Conservation (phyloP, 306 rosid genomes). For the Senna siamea region DNA sequence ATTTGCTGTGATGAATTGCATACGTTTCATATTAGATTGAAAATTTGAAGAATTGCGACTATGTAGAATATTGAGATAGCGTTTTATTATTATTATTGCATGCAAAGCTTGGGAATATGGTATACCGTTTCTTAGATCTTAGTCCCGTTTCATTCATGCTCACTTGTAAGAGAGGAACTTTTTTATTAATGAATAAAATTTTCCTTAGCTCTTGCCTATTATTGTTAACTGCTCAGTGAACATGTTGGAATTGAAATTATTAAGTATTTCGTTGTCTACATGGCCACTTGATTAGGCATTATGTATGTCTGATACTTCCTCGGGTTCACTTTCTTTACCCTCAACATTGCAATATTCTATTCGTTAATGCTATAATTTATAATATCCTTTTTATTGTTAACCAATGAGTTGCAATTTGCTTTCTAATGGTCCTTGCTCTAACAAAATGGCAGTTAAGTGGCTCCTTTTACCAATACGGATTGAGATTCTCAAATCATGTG, state of each 20-base stretch:
- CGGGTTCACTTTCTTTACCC: slow-evolving; percentile 15
- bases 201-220: neutral
- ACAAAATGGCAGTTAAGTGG: slow-evolving; percentile 51
- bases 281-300: slow-evolving; percentile 14
- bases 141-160: neutral
- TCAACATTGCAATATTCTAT: neutral
- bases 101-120: slow-evolving; percentile 4
- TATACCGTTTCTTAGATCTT: neutral
- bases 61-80: neutral
- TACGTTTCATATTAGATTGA: neutral
- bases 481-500: slow-evolving; percentile 52
- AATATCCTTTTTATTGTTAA: neutral
- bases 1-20: neutral
- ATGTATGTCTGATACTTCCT: slow-evolving; percentile 4
- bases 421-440: slow-evolving; percentile 23
- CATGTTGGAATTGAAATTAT: slow-evolving; percentile 33
- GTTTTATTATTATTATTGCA: neutral
- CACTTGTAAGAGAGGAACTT: neutral
- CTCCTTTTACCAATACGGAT: slow-evolving; percentile 47
- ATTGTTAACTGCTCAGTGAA: neutral
- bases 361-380: neutral
- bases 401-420: neutral
- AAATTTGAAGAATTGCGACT: neutral
- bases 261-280: slow-evolving; percentile 35
- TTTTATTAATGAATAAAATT: neutral